These are phyloP conservation scores for Fusarium ambrosium DNA, from an alignment of 2,329 filamentous ascomycete species.

Conservation along the genomic window DNA sequence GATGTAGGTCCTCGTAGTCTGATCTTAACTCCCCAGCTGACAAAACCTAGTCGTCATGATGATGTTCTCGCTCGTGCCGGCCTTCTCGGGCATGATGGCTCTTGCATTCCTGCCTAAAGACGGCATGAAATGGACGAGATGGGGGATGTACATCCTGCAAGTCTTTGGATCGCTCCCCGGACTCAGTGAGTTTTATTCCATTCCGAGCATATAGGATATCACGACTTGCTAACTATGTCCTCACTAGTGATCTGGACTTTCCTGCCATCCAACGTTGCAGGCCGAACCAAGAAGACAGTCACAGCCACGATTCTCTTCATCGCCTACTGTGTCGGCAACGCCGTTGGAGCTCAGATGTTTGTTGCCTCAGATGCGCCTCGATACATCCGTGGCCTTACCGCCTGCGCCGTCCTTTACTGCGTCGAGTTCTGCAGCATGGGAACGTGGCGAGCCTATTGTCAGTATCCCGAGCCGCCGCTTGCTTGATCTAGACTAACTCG, in stretches of 20 bases:
- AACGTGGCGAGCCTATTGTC: background rate
- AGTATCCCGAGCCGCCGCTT: too few species aligned
- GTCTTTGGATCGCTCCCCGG: slow-evolving; percentile 45
- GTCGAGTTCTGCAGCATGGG: slow-evolving; percentile 3
- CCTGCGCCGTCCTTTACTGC: background rate
- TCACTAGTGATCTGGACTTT: slow-evolving; percentile 51
- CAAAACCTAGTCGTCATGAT: background rate
- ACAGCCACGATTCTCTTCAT: slow-evolving; percentile 43
- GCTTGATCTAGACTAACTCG: background rate
- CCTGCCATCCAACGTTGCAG: slow-evolving; percentile 56
- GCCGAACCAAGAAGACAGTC: slow-evolving; percentile 53
- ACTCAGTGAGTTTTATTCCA: background rate
- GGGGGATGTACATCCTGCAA: slow-evolving; percentile 51
- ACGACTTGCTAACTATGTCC: background rate
- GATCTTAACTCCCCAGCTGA: background rate
- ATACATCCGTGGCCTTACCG: background rate
- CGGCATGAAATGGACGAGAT: slow-evolving; percentile 47
- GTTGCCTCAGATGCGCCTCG: background rate
- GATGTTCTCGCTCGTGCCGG: slow-evolving; percentile 40
- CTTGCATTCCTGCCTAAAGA: slow-evolving; percentile 47
- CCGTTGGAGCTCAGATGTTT: slow-evolving; percentile 35
- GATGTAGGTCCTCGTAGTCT: background rate
- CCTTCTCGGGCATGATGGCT: slow-evolving; percentile 50
- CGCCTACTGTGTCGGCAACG: slow-evolving; percentile 43
- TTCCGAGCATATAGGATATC: background rate